phyloP scores from a whole-genome alignment of 345 rosid species.

The Geranium rotundifolium region DNA sequence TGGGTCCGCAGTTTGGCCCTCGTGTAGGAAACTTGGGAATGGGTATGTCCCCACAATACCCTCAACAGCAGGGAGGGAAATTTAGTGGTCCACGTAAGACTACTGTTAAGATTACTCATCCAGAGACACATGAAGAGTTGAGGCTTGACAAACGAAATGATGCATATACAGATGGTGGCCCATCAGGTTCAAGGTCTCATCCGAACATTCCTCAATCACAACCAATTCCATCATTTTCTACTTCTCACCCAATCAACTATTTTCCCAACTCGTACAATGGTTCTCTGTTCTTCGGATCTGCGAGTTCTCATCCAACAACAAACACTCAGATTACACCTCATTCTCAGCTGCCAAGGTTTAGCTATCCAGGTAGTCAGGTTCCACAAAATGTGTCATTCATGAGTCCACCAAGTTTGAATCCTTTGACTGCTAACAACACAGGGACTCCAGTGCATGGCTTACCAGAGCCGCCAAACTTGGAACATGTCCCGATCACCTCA shows the following conservation, averaged over 20 bases:
- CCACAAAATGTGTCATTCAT: slow-evolving; percentile 43
- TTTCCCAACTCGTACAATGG: slow-evolving; percentile 29
- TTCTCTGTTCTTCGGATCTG: slow-evolving; percentile 33
- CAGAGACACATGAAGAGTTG: slow-evolving; percentile 87
- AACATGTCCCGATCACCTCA: slow-evolving; percentile 24
- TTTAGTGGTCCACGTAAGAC: slow-evolving; percentile 55
- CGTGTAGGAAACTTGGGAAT: slow-evolving; percentile 65
- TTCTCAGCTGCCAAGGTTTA: slow-evolving; percentile 56
- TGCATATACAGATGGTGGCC: slow-evolving; percentile 40
- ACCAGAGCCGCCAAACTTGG: slow-evolving; percentile 26
- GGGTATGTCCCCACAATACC: slow-evolving; percentile 46
- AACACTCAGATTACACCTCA: slow-evolving; percentile 46
- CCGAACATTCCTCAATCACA: slow-evolving; percentile 54
- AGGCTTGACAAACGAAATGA: slow-evolving; percentile 71
- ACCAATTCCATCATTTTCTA: slow-evolving; percentile 42
- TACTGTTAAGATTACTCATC: slow-evolving; percentile 79
- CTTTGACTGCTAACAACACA: slow-evolving; percentile 34
- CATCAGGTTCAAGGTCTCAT: slow-evolving; percentile 39
- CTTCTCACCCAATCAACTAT: slow-evolving; percentile 42
- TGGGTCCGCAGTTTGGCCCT: slow-evolving; percentile 55
- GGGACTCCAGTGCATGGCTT: slow-evolving; percentile 21
- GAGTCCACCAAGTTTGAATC: slow-evolving; percentile 32
- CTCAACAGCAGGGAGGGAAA: slow-evolving; percentile 70
- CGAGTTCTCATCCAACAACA: slow-evolving; percentile 41
- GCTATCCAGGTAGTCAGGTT: slow-evolving; percentile 38